Percentiles rank a stretch among this genome's conserved stretches.
Evolutionary conservation across 306 rosid species (phyloP).

Genomic region (Cicer judaicum): DNA sequence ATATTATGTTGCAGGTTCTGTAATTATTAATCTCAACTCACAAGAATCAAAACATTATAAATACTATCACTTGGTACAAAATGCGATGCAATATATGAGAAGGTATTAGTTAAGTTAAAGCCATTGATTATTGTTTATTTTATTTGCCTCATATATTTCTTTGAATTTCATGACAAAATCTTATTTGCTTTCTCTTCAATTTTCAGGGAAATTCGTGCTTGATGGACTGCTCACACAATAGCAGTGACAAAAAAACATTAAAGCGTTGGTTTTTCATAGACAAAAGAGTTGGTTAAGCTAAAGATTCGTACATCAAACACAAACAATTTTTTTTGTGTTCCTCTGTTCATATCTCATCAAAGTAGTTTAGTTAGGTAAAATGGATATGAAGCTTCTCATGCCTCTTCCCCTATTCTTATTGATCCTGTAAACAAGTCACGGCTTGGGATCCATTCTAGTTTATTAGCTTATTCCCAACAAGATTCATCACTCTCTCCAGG

Average conservation of each 20-base stretch:
- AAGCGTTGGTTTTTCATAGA: slow-evolving; percentile 96
- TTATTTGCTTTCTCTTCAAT: slow-evolving; percentile 37
- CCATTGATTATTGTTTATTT: neutral
- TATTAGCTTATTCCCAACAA: slow-evolving; percentile 64
- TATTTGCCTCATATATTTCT: neutral
- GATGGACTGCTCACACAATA: slow-evolving; percentile 79
- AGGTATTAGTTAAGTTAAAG: slow-evolving; percentile 28
- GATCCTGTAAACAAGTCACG: slow-evolving; percentile 86
- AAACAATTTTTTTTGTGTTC: neutral
- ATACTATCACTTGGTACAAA: slow-evolving; percentile 3
- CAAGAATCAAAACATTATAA: neutral
- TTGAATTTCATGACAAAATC: slow-evolving; percentile 13
- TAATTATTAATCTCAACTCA: slow-evolving; percentile 1
- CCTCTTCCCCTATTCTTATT: slow-evolving; percentile 71
- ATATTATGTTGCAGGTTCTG: slow-evolving; percentile 34
- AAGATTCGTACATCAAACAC: slow-evolving; percentile 9
- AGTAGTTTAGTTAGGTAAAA: slow-evolving; percentile 42
- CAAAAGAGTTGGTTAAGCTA: slow-evolving; percentile 76
- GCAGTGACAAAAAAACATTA: slow-evolving; percentile 79
- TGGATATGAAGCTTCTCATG: slow-evolving; percentile 78
- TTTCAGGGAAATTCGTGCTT: slow-evolving; percentile 62
- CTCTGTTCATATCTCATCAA: slow-evolving; percentile 16
- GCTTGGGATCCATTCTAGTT: slow-evolving; percentile 66
- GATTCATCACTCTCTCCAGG: slow-evolving; percentile 62
- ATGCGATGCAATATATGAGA: slow-evolving; percentile 37